These are phyloP conservation scores for Leccinum ochraceum DNA, from an alignment of 768 basidiomycete genomes.

Conservation along the genomic window DNA sequence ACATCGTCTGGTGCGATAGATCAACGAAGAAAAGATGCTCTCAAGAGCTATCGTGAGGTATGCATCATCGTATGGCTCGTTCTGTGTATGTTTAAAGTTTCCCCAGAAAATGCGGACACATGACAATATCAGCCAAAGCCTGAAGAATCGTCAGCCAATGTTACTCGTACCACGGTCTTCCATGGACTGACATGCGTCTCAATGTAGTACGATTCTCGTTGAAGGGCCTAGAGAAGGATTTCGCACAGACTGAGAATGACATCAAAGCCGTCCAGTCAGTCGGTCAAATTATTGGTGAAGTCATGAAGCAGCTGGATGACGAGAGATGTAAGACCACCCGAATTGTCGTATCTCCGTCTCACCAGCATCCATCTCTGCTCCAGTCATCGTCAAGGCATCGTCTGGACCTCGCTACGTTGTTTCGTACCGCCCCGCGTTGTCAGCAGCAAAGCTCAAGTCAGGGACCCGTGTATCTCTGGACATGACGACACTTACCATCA, in stretches of 20 bases:
- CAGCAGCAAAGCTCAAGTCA: constrained; percentile 88
- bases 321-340: constrained; percentile 77
- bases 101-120: constrained; percentile 92
- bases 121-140: constrained; percentile 78
- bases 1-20: constrained; percentile 66
- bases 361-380: not conserved
- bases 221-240: constrained; percentile 86
- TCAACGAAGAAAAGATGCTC: constrained; percentile 68
- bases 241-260: constrained; percentile 95
- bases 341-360: not conserved
- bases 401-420: constrained; percentile 99
- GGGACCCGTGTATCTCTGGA: constrained; percentile 96
- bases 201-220: constrained; percentile 85
- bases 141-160: constrained; percentile 79
- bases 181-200: not conserved
- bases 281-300: constrained; percentile 98
- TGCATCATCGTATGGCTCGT: constrained; percentile 7
- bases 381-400: constrained; percentile 98
- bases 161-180: not conserved
- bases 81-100: constrained; percentile 4
- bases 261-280: constrained; percentile 99
- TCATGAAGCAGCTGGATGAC: constrained; percentile 97
- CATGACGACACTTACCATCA: constrained; percentile 99
- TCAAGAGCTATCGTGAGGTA: constrained; percentile 78
- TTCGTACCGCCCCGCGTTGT: constrained; percentile 90